Base-by-base conservation (phyloP, 495 filamentous ascomycete genomes). In the Neurospora sp. region DNA sequence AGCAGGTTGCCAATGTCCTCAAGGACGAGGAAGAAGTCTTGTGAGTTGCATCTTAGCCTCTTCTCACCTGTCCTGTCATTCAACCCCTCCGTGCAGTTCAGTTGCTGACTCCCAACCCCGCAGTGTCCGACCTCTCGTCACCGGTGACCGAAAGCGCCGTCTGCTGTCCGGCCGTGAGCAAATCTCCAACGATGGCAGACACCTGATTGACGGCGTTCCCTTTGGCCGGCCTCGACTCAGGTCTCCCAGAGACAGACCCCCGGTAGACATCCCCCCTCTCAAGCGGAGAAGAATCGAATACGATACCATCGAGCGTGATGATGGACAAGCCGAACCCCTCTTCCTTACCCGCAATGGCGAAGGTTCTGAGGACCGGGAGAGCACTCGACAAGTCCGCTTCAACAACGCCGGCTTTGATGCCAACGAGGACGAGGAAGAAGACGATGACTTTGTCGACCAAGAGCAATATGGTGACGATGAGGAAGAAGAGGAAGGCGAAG, bases 161-260 rank as follows among this genome's bases (percentile, higher is more conserved):
- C 90, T 88, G 69, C 79, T 97, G 16, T 91, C 89, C 38, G 96
- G 96, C 37, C 88, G 96, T 45, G 85, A 91, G 75, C 96, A 98
- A 79, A 97, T 98, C 37, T 89, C 92, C 0, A 72, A 83, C 9
- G 90, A 92, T 75, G 96, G 96, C 31, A 91, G 87, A 77, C 95
- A 94, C 80, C 85, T 99, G 16, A 87, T 96, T 12, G 96, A 99
- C 78, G 96, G 96, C 27, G 87, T 97, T 22, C 86, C 96, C 2
- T 98, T 97, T 78, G 96, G 96, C 8, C 87, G 91, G 61, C 90
- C 91, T 7, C 91, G 86, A 40, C 81, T 93, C 39, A 88, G 87
- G 77, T 78, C 84, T 22, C 83, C 87, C 0, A 80, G 81, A 20
- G 84, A 86, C 71, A 87, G 94, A 73, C 95, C 96, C 14, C 77